A percentile compares a stretch with the other conserved stretches of the same genome.
Conservation (phyloP, 2,329 filamentous ascomycete genomes). For the Aspergillus proliferans region DNA sequence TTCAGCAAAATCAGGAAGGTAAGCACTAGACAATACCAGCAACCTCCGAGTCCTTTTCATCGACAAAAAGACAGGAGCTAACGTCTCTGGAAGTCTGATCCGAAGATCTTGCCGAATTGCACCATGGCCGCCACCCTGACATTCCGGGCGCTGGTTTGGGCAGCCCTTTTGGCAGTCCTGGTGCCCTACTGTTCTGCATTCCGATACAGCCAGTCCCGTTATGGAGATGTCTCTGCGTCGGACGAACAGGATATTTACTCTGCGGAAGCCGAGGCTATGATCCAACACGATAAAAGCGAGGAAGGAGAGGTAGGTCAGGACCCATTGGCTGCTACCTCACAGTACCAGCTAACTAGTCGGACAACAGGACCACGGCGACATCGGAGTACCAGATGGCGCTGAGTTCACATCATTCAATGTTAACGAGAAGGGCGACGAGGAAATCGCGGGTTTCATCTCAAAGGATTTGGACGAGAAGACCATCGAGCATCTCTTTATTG, state of each 20-base stretch:
- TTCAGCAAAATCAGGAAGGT: background rate
- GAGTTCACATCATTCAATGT: slow-evolving; percentile 7
- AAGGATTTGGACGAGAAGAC: slow-evolving; percentile 3
- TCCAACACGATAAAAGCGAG: background rate
- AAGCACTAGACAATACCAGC: background rate
- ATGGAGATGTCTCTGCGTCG: slow-evolving; percentile 2
- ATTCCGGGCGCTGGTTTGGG: slow-evolving; percentile 3
- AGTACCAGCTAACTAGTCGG: background rate
- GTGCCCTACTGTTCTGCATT: slow-evolving; percentile 6
- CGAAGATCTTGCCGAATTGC: slow-evolving; percentile 1
- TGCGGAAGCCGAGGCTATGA: slow-evolving; percentile 4
- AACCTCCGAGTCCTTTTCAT: background rate
- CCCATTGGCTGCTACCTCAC: background rate
- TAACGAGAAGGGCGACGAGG: slow-evolving; percentile 5
- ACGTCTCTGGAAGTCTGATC: background rate
- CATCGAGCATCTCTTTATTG: slow-evolving; percentile 9
- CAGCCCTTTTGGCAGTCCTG: slow-evolving; percentile 5
- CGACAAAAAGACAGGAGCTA: background rate
- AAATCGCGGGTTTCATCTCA: slow-evolving; percentile 9
- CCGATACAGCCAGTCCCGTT: background rate
- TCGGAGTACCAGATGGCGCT: slow-evolving; percentile 7
- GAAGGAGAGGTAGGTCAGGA: background rate
- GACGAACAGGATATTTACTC: slow-evolving; percentile 7
- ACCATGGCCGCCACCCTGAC: slow-evolving; percentile 4
- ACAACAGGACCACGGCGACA: slow-evolving; percentile 8